Percentiles rank a stretch among this genome's conserved stretches.
Conservation (phyloP, 176 grass and related monocot genomes). For the Rhipidocladum racemiflorum region DNA sequence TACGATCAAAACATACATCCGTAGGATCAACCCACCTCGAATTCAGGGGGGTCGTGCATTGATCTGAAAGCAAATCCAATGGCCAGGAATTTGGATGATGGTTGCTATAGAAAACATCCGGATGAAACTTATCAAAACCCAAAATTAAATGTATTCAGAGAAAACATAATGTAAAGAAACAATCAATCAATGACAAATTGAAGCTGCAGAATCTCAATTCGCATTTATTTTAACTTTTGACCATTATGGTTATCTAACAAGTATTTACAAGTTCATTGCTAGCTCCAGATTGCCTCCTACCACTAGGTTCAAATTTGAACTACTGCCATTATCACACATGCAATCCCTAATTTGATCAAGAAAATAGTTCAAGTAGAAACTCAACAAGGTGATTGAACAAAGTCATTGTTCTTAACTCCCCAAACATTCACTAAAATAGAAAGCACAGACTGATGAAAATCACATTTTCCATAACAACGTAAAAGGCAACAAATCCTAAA, state of each 20-base stretch:
- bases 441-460: neutral
- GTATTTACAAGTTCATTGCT: neutral
- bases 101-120: too few relatives aligned
- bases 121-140: too few relatives aligned
- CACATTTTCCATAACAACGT: neutral
- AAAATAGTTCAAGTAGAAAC: neutral
- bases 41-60: too few relatives aligned
- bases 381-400: neutral
- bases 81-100: too few relatives aligned
- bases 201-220: slow-evolving; percentile 4
- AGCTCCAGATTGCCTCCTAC: neutral
- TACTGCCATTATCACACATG: neutral
- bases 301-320: slow-evolving; percentile 19
- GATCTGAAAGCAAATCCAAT: too few relatives aligned
- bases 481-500: neutral
- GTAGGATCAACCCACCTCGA: too few relatives aligned
- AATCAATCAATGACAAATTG: neutral
- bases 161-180: slow-evolving; percentile 10
- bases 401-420: too few relatives aligned
- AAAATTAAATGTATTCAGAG: neutral
- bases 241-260: neutral
- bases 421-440: neutral
- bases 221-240: neutral
- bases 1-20: too few relatives aligned
- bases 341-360: neutral